Base-by-base conservation (phyloP, 2,329 filamentous ascomycete genomes). In the Fusarium sp. region DNA sequence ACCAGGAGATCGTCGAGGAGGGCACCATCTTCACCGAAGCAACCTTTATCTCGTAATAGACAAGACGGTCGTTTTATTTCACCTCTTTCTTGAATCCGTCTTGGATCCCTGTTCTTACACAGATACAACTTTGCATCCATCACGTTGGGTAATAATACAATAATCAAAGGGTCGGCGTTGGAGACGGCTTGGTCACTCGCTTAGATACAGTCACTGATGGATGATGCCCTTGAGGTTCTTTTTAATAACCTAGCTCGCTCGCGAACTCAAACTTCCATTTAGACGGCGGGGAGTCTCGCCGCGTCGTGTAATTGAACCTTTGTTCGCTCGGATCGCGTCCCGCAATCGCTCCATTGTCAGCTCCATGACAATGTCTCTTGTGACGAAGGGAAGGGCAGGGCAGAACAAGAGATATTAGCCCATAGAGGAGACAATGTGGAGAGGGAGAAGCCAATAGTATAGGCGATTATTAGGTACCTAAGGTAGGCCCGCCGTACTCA, bases 11-110 rank as follows among this genome's bases (percentile, higher is more conserved):
- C 71, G 87, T 88, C 20, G 96, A 98, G 83, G 87, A 95, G 80
- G 97, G 97, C 57, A 86, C 85, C 56, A 85, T 97, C 64, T 97
- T 97, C 84, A 91, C 90, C 66, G 97, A 99, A 86, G 95, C 97
- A 4, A 98, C 95, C n/a, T 99, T 98, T 86, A 97, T 99, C 84
- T 95, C 93, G 62, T 92, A 29, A 52, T 29, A 86, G 73, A 84
- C 81, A 77, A 65, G 33, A 42, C 13, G 47, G 47, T 31, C 22
- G 45, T 31, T 6, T 52, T 52, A n/a, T 29, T 42, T 50, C 27
- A 62, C 64, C 57, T 36, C 50, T 70, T 56, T 35, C 11, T 52
- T 22, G 18, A 63, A 47, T 68, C 64, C 45, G 52, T 65, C 25
- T 61, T 65, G 61, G 31, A 36, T 54, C 31, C 54, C 52, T 59